Evolutionary conservation across 1,284 basidiomycete species (phyloP).

Genomic region (Puccinia triticina): DNA sequence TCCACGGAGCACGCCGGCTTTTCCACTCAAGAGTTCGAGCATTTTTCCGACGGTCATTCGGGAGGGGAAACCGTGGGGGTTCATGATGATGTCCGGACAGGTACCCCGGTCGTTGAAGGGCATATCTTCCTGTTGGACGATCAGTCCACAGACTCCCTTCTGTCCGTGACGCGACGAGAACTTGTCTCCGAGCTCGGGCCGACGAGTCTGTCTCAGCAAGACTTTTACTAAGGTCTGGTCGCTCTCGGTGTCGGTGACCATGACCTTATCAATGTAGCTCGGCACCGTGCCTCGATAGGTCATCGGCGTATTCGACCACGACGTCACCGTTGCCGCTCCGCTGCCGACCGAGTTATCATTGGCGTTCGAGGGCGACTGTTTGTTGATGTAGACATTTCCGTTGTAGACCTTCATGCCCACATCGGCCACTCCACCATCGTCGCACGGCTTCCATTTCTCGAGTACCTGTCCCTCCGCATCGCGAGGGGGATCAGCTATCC

Average conservation of each 20-base stretch:
- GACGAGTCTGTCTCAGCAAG: slow-evolving; percentile 92
- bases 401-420: slow-evolving; percentile 92
- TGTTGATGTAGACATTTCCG: slow-evolving; percentile 93
- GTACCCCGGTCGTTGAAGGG: slow-evolving; percentile 98
- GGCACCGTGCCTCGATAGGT: slow-evolving; percentile 82
- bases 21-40: slow-evolving; percentile 97
- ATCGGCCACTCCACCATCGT: slow-evolving; percentile 88
- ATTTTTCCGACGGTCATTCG: slow-evolving; percentile 99
- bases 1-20: slow-evolving; percentile 82
- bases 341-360: slow-evolving; percentile 68
- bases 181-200: slow-evolving; percentile 97
- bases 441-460: slow-evolving; percentile 84
- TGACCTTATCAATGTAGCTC: slow-evolving; percentile 94
- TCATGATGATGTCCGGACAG: slow-evolving; percentile 95
- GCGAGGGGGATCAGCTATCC: slow-evolving; percentile 85
- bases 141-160: slow-evolving; percentile 97
- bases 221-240: slow-evolving; percentile 98
- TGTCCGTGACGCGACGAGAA: slow-evolving; percentile 98
- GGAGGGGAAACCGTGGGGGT: slow-evolving; percentile 98
- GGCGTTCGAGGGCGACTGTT: slow-evolving; percentile 89
- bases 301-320: slow-evolving; percentile 85
- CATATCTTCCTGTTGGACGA: slow-evolving; percentile 98
- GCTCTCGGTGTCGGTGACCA: slow-evolving; percentile 90
- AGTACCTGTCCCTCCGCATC: slow-evolving; percentile 74
- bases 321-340: slow-evolving; percentile 62